These are phyloP conservation scores for Trypanosoma mega DNA, from an alignment of 208 protist genomes.

Conservation along the genomic window DNA sequence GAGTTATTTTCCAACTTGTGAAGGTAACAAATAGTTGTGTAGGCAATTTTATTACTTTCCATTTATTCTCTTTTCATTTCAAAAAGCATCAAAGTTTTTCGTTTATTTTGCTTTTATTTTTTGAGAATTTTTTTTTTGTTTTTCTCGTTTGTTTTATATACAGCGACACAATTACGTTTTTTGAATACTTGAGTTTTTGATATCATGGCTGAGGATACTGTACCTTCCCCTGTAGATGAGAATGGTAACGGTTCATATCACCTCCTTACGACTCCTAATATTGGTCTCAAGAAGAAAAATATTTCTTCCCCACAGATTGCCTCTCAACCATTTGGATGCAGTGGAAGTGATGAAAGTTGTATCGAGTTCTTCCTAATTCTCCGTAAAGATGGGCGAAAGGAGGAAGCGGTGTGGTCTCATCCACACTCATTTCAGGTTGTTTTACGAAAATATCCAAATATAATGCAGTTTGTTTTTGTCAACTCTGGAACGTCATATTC, in stretches of 20 bases:
- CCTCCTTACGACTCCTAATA: background rate
- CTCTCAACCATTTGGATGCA: background rate
- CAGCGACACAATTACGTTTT: too few species aligned
- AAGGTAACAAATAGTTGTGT: too few species aligned
- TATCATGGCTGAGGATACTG: background rate
- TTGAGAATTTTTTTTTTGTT: too few species aligned
- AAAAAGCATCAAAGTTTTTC: too few species aligned
- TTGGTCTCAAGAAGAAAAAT: slow-evolving; percentile 6
- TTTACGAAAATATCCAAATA: slow-evolving; percentile 45
- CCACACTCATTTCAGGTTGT: slow-evolving; percentile 35
- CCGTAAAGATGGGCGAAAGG: background rate
- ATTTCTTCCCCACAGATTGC: slow-evolving; percentile 18
- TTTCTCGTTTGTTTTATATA: too few species aligned
- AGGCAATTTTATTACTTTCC: too few species aligned
- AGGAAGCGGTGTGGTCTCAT: slow-evolving; percentile 44
- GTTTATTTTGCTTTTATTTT: too few species aligned
- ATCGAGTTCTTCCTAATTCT: slow-evolving; percentile 18
- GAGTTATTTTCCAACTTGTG: too few species aligned
- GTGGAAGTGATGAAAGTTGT: slow-evolving; percentile 12
- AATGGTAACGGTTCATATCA: background rate
- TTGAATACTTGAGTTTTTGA: too few species aligned
- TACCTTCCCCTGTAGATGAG: background rate
- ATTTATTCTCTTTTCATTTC: too few species aligned
- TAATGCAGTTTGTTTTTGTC: slow-evolving; percentile 60
- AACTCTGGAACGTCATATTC: slow-evolving; percentile 53